Percentiles rank a stretch among this genome's conserved stretches.
These are phyloP conservation scores for Colletotrichum truncatum DNA, from an alignment of 2,329 filamentous ascomycete species.

Conservation along the genomic window DNA sequence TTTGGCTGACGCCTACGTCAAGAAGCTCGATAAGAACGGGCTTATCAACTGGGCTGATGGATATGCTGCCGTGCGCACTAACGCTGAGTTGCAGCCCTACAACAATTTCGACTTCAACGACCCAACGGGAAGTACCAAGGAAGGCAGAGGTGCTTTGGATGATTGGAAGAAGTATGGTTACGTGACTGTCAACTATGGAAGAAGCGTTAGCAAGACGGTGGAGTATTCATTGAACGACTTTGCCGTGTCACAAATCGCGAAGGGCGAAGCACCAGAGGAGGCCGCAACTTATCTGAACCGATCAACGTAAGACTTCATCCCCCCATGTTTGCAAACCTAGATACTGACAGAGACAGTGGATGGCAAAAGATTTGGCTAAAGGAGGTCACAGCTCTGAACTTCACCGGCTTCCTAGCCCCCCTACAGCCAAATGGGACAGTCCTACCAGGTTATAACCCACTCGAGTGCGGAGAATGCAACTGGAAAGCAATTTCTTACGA, in stretches of 20 bases:
- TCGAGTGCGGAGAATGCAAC: conserved; percentile 63
- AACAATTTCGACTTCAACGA: conserved; percentile 60
- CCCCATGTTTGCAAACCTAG: rapidly evolving
- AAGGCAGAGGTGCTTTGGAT: conserved; percentile 65
- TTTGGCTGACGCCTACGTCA: conserved; percentile 68
- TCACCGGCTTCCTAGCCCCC: conserved; percentile 67
- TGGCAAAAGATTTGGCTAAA: conserved; percentile 70
- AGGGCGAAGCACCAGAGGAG: conserved; percentile 58
- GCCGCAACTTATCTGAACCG: conserved; percentile 60
- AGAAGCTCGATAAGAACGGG: conserved; percentile 44
- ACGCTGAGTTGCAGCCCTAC: conserved; percentile 63
- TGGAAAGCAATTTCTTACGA: conserved; percentile 64
- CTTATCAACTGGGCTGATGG: conserved; percentile 65
- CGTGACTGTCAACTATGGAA: conserved; percentile 61
- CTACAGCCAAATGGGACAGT: conserved; percentile 55
- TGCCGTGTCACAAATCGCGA: conserved; percentile 61
- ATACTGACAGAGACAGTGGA: conserved; percentile 39
- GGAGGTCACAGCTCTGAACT: conserved; percentile 53
- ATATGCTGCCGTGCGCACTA: conserved; percentile 62
- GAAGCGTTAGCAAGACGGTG: conserved; percentile 63
- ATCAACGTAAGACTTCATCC: conserved; percentile 41
- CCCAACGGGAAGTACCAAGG: conserved; percentile 61
- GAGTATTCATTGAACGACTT: conserved; percentile 70
- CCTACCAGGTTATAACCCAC: conserved; percentile 54
- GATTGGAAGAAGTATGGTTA: conserved; percentile 67